These are phyloP conservation scores for Fomitopsis serialis DNA, from an alignment of 768 basidiomycete genomes.

Conservation along the genomic window DNA sequence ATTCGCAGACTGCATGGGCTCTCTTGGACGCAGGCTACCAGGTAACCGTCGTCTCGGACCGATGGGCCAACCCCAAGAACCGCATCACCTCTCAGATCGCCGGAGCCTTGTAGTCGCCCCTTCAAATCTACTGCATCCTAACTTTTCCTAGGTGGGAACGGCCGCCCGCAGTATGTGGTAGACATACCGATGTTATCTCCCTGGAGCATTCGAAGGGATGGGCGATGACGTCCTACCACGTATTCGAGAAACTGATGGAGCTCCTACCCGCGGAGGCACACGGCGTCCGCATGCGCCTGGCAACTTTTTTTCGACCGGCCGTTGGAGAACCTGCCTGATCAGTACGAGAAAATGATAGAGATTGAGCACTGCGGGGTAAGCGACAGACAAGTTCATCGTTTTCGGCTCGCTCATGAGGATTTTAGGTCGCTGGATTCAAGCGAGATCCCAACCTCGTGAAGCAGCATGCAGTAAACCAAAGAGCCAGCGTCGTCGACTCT, in stretches of 20 bases:
- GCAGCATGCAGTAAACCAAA: slow-evolving; percentile 16
- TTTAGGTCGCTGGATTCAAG: not conserved
- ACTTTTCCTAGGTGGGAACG: slow-evolving; percentile 29
- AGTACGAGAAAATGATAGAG: slow-evolving; percentile 27
- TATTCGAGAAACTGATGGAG: slow-evolving; percentile 19
- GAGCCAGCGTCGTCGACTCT: slow-evolving; percentile 28
- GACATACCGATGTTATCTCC: slow-evolving; percentile 31
- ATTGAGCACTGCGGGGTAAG: slow-evolving; percentile 19
- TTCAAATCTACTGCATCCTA: not conserved
- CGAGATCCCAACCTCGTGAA: too few species aligned
- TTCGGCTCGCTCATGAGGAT: slow-evolving; percentile 14
- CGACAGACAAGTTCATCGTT: slow-evolving; percentile 19
- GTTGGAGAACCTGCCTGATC: slow-evolving; percentile 19
- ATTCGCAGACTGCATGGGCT: slow-evolving; percentile 19
- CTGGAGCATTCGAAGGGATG: slow-evolving; percentile 29
- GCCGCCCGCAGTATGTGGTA: slow-evolving; percentile 34
- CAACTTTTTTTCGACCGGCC: slow-evolving; percentile 30
- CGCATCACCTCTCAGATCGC: slow-evolving; percentile 18
- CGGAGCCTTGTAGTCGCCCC: slow-evolving; percentile 20
- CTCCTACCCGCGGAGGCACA: slow-evolving; percentile 18
- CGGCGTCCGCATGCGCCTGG: slow-evolving; percentile 29
- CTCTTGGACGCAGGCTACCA: slow-evolving; percentile 31
- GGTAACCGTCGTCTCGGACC: slow-evolving; percentile 27
- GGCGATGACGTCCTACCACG: slow-evolving; percentile 32
- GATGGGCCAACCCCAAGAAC: slow-evolving; percentile 12